These are phyloP conservation scores for Phaeodactylum tricornutum DNA, from an alignment of 108 stramenopile species.

Conservation along the genomic window DNA sequence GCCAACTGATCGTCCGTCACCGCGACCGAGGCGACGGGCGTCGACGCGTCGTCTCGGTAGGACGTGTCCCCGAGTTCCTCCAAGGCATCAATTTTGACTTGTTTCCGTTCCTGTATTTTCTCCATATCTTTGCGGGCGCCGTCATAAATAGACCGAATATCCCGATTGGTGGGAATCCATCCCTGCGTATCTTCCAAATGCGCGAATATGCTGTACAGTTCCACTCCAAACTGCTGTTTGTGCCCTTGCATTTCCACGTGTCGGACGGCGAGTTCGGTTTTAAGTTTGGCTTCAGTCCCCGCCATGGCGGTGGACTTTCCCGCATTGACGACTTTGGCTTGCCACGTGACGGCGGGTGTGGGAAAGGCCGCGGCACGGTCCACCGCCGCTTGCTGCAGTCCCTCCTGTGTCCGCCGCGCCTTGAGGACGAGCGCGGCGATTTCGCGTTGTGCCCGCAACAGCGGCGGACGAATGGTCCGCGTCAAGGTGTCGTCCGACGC, in stretches of 20 bases:
- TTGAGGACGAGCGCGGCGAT: slow-evolving; percentile 58
- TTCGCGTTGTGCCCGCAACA: slow-evolving; percentile 65
- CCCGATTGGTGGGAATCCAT: slow-evolving; percentile 72
- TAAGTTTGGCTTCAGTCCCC: slow-evolving; percentile 54
- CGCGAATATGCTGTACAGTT: slow-evolving; percentile 41
- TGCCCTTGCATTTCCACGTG: slow-evolving; percentile 48
- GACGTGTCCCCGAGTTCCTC: neutral
- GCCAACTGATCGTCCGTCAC: no score
- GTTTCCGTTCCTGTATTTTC: slow-evolving; percentile 7
- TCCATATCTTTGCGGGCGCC: slow-evolving; percentile 46
- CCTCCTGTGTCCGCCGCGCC: slow-evolving; percentile 42
- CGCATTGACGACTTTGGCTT: slow-evolving; percentile 58
- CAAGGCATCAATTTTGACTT: slow-evolving; percentile 3
- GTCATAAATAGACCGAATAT: slow-evolving; percentile 66
- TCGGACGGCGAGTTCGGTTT: slow-evolving; percentile 54
- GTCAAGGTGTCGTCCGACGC: slow-evolving; percentile 53
- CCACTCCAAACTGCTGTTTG: slow-evolving; percentile 68
- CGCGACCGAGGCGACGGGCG: no score
- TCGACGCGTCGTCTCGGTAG: no score
- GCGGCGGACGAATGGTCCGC: slow-evolving; percentile 41
- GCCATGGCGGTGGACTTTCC: slow-evolving; percentile 51
- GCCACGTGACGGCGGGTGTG: slow-evolving; percentile 36
- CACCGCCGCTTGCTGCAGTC: slow-evolving; percentile 39
- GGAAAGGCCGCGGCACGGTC: slow-evolving; percentile 50
- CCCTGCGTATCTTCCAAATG: slow-evolving; percentile 62